A percentile compares a stretch with the other conserved stretches of the same genome.
These are phyloP conservation scores for Agrocybe praecox DNA, from an alignment of 768 basidiomycete genomes.

Conservation along the genomic window DNA sequence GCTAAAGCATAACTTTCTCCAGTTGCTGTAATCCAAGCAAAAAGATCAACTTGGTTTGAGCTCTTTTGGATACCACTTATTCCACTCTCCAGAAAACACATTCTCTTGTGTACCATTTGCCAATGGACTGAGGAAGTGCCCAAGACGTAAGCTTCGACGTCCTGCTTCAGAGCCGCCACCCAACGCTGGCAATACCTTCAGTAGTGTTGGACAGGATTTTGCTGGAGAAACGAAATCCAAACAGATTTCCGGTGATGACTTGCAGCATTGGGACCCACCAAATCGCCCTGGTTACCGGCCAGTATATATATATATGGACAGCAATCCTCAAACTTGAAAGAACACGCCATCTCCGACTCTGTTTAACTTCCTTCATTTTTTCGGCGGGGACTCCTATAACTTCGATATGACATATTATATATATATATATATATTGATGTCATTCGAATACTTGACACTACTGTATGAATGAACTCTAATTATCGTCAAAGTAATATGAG, in stretches of 20 bases:
- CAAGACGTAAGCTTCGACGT: slow-evolving; percentile 43
- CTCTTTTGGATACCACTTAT: slow-evolving; percentile 74
- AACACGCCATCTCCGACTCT: no score
- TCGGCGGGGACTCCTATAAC: no score
- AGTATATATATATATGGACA: slow-evolving; percentile 30
- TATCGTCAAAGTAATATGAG: no score
- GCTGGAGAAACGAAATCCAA: not conserved
- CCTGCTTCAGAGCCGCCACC: not conserved
- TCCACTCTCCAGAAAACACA: slow-evolving; percentile 58
- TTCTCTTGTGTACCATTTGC: slow-evolving; percentile 77
- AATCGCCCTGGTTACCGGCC: slow-evolving; percentile 44
- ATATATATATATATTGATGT: no score
- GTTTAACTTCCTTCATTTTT: no score
- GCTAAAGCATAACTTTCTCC: not conserved
- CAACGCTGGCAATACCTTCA: not conserved
- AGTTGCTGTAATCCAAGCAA: slow-evolving; percentile 66
- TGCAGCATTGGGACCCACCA: slow-evolving; percentile 22
- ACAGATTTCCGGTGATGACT: not conserved
- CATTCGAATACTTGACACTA: no score
- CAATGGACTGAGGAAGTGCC: slow-evolving; percentile 53
- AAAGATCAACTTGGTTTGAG: slow-evolving; percentile 74
- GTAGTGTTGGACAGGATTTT: not conserved
- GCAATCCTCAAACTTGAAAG: not conserved
- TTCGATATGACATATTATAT: no score
- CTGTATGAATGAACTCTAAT: no score